Conservation (phyloP, 148 eudicot species). For the Fagopyrum esculentum region DNA sequence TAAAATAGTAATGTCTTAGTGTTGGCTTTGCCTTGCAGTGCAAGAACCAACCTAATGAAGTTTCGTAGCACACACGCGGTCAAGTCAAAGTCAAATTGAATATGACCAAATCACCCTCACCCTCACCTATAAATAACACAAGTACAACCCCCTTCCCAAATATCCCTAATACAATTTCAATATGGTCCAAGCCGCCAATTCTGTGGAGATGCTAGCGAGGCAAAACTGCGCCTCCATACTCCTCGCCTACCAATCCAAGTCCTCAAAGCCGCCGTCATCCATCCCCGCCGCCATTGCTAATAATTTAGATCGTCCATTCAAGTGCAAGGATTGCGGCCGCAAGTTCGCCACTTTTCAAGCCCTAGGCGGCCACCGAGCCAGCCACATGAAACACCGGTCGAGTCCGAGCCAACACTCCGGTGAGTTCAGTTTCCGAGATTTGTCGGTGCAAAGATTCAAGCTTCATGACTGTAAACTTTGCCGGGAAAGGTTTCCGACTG, state of each 20-base stretch:
- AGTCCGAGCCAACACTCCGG: not conserved
- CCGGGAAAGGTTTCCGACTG: constrained; percentile 35
- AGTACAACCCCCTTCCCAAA: too few relatives aligned
- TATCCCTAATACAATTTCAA: not conserved
- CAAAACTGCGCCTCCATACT: not conserved
- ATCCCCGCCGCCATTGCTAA: too few relatives aligned
- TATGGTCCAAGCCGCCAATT: not conserved
- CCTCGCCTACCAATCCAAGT: not conserved
- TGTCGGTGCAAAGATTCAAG: constrained; percentile 16
- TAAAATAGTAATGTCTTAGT: too few relatives aligned
- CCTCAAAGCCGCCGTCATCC: too few relatives aligned
- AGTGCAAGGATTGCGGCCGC: constrained; percentile 46
- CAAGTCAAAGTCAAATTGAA: too few relatives aligned
- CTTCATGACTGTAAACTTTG: constrained; percentile 44
- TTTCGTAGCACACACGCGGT: too few relatives aligned
- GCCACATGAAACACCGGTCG: constrained; percentile 35
- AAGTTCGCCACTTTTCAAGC: constrained; percentile 55
- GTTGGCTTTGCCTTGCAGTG: too few relatives aligned
- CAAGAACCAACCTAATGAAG: too few relatives aligned
- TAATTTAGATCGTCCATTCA: constrained; percentile 18
- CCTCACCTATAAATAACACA: too few relatives aligned
- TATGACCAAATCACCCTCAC: too few relatives aligned
- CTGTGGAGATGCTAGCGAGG: not conserved
- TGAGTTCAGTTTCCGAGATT: not conserved
- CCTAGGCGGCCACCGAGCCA: constrained; percentile 63